Evolutionary conservation across 108 stramenopile species (phyloP), one percentile per base, ranked within the genome.

Genomic region (Nitzschia palea): DNA sequence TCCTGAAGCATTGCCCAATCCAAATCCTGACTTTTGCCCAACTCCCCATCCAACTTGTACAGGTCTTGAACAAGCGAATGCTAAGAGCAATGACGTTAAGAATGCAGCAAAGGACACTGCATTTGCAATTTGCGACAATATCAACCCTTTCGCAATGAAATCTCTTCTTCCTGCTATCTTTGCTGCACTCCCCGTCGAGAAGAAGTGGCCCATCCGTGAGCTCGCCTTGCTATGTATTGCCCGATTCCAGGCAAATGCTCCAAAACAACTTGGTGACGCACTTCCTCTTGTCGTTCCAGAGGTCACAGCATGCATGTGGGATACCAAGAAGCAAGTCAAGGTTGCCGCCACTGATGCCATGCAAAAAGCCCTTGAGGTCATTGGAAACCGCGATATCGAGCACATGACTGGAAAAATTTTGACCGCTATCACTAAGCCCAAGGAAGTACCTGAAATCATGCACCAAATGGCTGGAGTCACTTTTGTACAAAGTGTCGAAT

Each of bases 351-450:
- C 88, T 34, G 78, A 62, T 1, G 92, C 97, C 68, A 97, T 98
- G 98, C 76, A 86, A 27, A 74, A 75, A 23, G 90, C 95, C 6
- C 79, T 94, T 62, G 88, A 94, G 23, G 95, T 98, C 43, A 96
- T 97, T 67, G 98, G 98, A 48, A 98, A 98, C 95, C 88, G 91
- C 61, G 98, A 98, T 83, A 97, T 98, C 62, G 98, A 97, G 79
- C 97, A 97, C 87, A 97, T 97, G 97, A 95, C 95, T 14, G 85
- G 62, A 23, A 92, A 97, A 73, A 97, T 98, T 73, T 71, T 97
- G 35, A 84, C 76, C 36, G 93, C 95, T 65, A 94, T 97, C 78
- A 86, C 95, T 65, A 94, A 92, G 79, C 96, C 96, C 29, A 94
- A 95, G 86, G 91, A 95, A 68, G 96, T 97, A 10, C 91, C 92